Evolutionary conservation across 495 filamentous ascomycete genomes (phyloP), one percentile per base, ranked within the genome.

Genomic region (Letharia lupina): DNA sequence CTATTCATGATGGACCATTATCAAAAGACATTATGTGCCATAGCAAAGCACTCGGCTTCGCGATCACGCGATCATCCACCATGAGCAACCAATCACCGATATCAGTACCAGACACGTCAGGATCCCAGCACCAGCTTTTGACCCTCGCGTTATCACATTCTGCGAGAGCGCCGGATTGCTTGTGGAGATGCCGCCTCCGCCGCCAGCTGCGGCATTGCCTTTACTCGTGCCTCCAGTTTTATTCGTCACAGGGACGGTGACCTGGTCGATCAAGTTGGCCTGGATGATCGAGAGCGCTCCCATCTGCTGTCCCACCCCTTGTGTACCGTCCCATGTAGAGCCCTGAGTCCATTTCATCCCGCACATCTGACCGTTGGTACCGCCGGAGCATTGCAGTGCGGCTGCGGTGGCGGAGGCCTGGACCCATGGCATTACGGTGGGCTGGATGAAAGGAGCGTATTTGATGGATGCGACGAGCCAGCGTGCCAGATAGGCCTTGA

Each of bases 401-500:
- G 89, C 92, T n/a, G 86, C 88, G 58, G 77, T 70, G 2, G 88
- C 84, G 16, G 89, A 91, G 5, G 82, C 80, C 6, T 76, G 76
- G 16, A 96, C 79, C n/a, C 84, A 79, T 6, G 82, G 81, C 76
- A 90, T 85, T 68, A 96, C 82, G 54, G 71, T 75, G 48, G 79
- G 78, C 40, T 76, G 76, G 3, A 82, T 86, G 73, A 84, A 89
- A 4, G 91, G 90, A 0, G 87, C 90, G 60, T 93, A 72, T 69
- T 90, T 84, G 11, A 87, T 87, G 6, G 84, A 82, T 9, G 79
- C 77, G n/a, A 85, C 85, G 75, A 96, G 82, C 89, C 90, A 96
- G 35, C 91, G 89, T 33, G 89, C 79, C 20, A 93, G 79, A 77
- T 92, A 95, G 44, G 89, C 89, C 76, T 94, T 96, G 84, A 93